Evolutionary conservation across 208 protist species (phyloP).

Genomic region (Leishmania tropica): DNA sequence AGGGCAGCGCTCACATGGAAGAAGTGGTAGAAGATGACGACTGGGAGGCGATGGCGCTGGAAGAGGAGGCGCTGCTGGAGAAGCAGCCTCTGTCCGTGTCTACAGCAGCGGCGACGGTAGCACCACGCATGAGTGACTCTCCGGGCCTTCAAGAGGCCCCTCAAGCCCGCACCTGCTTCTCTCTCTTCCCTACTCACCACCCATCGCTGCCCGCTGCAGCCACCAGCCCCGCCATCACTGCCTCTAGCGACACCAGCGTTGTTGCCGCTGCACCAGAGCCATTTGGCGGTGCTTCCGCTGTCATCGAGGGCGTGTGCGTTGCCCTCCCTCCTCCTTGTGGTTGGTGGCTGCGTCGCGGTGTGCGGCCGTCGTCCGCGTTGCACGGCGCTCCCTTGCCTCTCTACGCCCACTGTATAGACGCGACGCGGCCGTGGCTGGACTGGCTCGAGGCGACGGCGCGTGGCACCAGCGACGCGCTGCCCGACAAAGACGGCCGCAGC

Average conservation of each 20-base stretch:
- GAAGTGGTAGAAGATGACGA: slow-evolving; percentile 8
- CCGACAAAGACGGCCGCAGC: not conserved
- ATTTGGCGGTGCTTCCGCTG: not conserved
- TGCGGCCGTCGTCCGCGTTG: not conserved
- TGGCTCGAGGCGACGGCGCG: slow-evolving; percentile 13
- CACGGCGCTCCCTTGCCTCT: slow-evolving; percentile 9
- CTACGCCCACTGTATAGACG: slow-evolving; percentile 24
- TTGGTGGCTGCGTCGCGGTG: slow-evolving; percentile 29
- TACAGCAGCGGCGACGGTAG: not conserved
- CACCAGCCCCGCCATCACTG: not conserved
- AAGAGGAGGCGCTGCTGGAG: slow-evolving; percentile 22
- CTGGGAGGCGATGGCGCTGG: slow-evolving; percentile 27
- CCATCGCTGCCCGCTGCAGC: not conserved
- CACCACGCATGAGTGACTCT: not conserved
- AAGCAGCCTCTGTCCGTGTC: not conserved
- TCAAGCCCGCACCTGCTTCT: not conserved
- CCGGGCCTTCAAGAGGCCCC: not conserved
- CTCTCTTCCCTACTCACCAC: not conserved
- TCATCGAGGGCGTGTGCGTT: slow-evolving; percentile 7
- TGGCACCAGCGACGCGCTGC: not conserved
- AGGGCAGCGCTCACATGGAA: not conserved
- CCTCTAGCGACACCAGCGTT: not conserved
- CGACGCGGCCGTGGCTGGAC: slow-evolving; percentile 30
- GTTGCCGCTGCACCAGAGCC: not conserved
- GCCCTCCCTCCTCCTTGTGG: slow-evolving; percentile 27